phyloP scores from a whole-genome alignment of 2,329 filamentous ascomycete genomes.

The Aureobasidium sp. region DNA sequence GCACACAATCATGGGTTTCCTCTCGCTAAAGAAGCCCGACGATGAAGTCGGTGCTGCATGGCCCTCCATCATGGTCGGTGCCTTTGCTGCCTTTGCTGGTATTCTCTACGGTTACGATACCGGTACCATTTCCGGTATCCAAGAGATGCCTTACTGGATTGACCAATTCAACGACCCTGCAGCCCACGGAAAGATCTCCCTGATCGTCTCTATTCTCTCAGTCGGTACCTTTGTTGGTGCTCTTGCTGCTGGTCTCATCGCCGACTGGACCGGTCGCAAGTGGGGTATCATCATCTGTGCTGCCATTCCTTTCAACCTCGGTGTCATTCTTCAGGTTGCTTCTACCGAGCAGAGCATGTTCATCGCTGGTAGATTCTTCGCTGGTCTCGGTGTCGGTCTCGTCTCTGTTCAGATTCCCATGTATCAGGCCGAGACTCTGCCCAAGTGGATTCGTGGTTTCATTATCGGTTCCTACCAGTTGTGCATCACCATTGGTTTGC shows the following conservation, averaged over 20 bases:
- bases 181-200: constrained; percentile 13
- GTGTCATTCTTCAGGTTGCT: constrained; percentile 18
- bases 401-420: constrained; percentile 61
- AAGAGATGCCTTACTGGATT: constrained; percentile 16
- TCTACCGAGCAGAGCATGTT: constrained; percentile 15
- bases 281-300: constrained; percentile 60
- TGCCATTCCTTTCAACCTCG: constrained; percentile 29
- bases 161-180: constrained; percentile 12
- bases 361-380: constrained; percentile 17
- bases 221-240: constrained; percentile 19
- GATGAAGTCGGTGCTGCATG: constrained; percentile 33
- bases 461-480: constrained; percentile 71
- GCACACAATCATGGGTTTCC: constrained; percentile 24
- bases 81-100: constrained; percentile 31
- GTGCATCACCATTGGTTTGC: constrained; percentile 65
- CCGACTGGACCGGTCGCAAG: constrained; percentile 62
- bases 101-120: constrained; percentile 17
- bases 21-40: constrained; percentile 34
- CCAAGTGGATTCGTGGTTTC: constrained; percentile 63
- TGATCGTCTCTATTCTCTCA: constrained; percentile 19
- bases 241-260: constrained; percentile 51
- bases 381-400: constrained; percentile 19
- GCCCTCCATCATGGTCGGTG: constrained; percentile 32
- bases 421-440: constrained; percentile 72
- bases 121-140: constrained; percentile 1